Percentiles rank a stretch among this genome's conserved stretches.
Evolutionary conservation across 176 grass and related monocot species (phyloP).

Genomic region (Puya raimondii): DNA sequence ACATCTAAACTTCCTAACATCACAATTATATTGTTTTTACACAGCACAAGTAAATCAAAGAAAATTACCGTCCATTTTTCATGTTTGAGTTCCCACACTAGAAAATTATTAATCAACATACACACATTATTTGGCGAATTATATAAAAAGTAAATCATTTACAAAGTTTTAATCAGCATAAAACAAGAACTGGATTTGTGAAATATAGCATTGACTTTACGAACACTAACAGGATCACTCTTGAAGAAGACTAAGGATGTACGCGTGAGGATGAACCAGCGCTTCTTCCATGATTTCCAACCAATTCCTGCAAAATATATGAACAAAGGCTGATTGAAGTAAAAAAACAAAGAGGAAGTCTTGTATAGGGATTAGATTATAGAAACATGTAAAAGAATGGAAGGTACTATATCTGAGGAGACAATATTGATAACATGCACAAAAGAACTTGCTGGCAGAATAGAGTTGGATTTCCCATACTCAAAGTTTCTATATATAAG

Average conservation of each 20-base stretch:
- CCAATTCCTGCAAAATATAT: conserved; percentile 67
- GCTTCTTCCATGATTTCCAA: conserved; percentile 99
- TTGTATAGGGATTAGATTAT: background rate
- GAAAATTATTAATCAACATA: too few relatives aligned
- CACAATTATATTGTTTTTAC: too few relatives aligned
- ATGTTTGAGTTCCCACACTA: too few relatives aligned
- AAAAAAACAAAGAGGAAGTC: background rate
- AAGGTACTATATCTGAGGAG: background rate
- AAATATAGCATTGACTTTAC: conserved; percentile 7
- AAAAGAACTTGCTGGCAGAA: too few relatives aligned
- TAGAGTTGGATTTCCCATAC: too few relatives aligned
- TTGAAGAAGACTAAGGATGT: conserved; percentile 98
- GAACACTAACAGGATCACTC: conserved; percentile 85
- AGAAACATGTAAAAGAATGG: background rate
- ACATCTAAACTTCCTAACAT: too few relatives aligned
- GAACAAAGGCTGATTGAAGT: background rate
- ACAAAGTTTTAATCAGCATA: background rate
- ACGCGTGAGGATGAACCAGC: conserved; percentile 98
- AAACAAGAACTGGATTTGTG: background rate
- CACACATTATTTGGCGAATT: background rate
- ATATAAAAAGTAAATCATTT: background rate
- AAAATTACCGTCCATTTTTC: too few relatives aligned
- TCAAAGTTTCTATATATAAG: too few relatives aligned
- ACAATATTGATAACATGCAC: background rate
- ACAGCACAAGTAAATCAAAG: too few relatives aligned